These are phyloP conservation scores for Fusarium continuum DNA, from an alignment of 2,329 filamentous ascomycete genomes.

Conservation along the genomic window DNA sequence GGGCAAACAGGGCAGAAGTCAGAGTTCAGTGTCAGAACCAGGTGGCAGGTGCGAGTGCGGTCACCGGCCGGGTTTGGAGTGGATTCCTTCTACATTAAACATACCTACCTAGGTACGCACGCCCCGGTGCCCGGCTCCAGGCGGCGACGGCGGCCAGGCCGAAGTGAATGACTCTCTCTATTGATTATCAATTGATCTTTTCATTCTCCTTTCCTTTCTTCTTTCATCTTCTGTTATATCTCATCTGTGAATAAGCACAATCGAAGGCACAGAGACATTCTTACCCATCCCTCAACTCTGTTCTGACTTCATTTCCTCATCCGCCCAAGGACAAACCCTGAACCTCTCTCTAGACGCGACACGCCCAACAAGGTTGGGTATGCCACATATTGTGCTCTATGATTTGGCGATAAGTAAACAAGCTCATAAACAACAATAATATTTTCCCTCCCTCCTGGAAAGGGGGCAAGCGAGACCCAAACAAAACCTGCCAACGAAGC, in stretches of 20 bases:
- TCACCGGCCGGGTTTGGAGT: slow-evolving; percentile 21
- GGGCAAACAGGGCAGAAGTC: slow-evolving; percentile 16
- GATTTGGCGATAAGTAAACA: background rate
- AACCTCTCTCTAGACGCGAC: background rate
- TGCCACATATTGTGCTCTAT: too few species aligned
- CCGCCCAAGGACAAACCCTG: background rate
- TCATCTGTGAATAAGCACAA: background rate
- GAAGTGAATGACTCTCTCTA: slow-evolving; percentile 22
- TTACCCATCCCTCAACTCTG: background rate
- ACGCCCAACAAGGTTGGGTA: background rate
- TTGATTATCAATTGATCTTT: background rate
- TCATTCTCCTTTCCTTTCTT: background rate
- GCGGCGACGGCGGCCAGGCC: slow-evolving; percentile 24
- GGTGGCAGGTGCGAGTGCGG: slow-evolving; percentile 20
- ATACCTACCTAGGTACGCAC: too few species aligned
- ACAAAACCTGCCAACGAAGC: slow-evolving; percentile 16
- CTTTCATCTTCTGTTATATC: background rate
- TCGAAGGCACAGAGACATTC: background rate
- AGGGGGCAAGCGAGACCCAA: background rate
- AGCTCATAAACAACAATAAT: background rate
- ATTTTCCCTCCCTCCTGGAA: background rate
- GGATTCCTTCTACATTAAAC: slow-evolving; percentile 11
- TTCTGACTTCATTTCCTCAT: background rate
- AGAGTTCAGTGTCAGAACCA: slow-evolving; percentile 1
- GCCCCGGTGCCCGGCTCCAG: slow-evolving; percentile 21